Base-by-base conservation (phyloP, 2,329 filamentous ascomycete species). In the Neofusicoccum kwambonambiense region DNA sequence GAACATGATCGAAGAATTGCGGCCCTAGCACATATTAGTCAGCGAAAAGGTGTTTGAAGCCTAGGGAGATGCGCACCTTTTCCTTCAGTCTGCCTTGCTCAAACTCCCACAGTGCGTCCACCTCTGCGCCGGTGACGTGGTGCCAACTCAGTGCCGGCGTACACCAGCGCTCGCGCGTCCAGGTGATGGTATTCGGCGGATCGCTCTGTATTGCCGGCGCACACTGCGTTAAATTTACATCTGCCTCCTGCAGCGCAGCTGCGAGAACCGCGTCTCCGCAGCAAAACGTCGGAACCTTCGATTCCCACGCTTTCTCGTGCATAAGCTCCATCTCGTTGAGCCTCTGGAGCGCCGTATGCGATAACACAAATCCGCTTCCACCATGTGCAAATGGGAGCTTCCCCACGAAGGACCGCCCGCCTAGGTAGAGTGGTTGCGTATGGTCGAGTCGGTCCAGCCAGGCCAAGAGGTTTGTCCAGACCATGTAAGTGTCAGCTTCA, bases 171-270 rank as follows among this genome's bases (percentile, higher is more conserved):
- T 70, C 71, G 11, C 71, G 57, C 1, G 71, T 74, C 72, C 74
- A 82, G 44, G 78, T 74, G 34, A 82, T 71, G 0, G 75, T 77
- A 41, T 69, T 68, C 4, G 78, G 77, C 19, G 75, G 77, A 64
- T 80, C 79, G 45, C 78, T 74, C 66, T 82, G 80, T 12, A 82
- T 73, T 57, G 80, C 73, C 0, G 80, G 80, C 70, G 75, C 81
- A 0, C 76, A 73, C 22, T 72, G 72, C 5, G 77, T 75, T 17
- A 77, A 70, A 27, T 75, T 73, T 17, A 78, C 74, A 17, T 73
- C 71, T 9, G 74, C 73, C 7, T 79, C 71, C 7, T 66, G 64
- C 35, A 79, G 69, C 3, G 76, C 74, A 13, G 69, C 73, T 0
- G 75, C 72, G 4, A 79, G 71, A 17, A 77, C 70, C 42, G 74